A percentile compares a stretch with the other conserved stretches of the same genome.
phyloP scores from a whole-genome alignment of 2,329 filamentous ascomycete species.

The Aspergillus fumigatiaffinis region DNA sequence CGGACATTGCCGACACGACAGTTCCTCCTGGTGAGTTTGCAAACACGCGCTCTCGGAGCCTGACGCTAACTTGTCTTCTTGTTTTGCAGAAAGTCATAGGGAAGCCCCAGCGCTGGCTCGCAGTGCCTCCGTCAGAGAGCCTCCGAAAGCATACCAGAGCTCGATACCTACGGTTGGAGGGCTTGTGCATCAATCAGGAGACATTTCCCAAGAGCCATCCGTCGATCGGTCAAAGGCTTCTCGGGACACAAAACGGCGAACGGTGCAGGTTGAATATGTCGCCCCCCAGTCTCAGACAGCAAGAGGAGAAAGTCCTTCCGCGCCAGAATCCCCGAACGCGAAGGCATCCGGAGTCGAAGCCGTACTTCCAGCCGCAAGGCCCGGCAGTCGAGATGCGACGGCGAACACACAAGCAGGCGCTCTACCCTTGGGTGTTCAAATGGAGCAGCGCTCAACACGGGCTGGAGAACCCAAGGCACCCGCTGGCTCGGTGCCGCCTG shows the following conservation, averaged over 20 bases:
- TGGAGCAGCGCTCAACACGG: conserved; percentile 3
- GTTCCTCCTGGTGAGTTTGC: conserved; percentile 52
- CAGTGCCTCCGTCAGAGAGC: conserved; percentile 88
- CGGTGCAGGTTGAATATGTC: conserved; percentile 97
- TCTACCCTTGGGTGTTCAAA: conserved; percentile 4
- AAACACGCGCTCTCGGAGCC: neutral
- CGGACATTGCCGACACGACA: conserved; percentile 78
- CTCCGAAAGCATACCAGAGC: conserved; percentile 62
- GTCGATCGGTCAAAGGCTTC: conserved; percentile 59
- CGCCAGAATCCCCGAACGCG: conserved; percentile 7
- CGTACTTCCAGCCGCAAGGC: conserved; percentile 45
- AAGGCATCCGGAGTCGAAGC: conserved; percentile 18
- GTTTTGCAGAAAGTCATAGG: conserved; percentile 42
- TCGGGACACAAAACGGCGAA: conserved; percentile 85
- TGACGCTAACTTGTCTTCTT: conserved; percentile 4
- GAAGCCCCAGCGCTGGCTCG: conserved; percentile 66
- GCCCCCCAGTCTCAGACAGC: conserved; percentile 82
- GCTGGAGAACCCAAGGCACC: conserved; percentile 14
- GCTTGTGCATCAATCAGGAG: conserved; percentile 68
- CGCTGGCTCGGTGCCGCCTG: conserved; percentile 29
- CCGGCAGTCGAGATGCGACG: conserved; percentile 11
- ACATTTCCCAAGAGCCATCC: conserved; percentile 65
- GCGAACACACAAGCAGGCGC: conserved; percentile 3
- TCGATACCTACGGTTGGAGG: conserved; percentile 51
- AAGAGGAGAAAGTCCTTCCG: conserved; percentile 53